Base-by-base conservation (phyloP, 2,329 filamentous ascomycete genomes). In the Colletotrichum tropicale region DNA sequence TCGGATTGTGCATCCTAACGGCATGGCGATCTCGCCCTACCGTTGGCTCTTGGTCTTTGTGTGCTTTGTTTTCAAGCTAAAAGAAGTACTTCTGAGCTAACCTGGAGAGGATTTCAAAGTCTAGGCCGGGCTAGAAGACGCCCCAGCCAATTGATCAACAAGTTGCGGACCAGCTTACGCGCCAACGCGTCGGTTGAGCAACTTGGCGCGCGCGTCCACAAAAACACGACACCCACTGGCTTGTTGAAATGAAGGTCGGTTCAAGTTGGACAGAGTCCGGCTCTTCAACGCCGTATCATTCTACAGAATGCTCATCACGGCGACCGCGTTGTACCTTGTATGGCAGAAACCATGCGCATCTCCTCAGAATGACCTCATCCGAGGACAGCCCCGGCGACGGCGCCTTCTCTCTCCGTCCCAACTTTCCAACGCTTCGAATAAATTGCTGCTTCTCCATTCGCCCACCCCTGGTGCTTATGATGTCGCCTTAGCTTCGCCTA, bases 341-440 rank as follows among this genome's bases (percentile, higher is more conserved):
- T 65, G n/a, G 34, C 58, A n/a, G 21, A 38, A 38, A 62, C 69
- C 52, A 66, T 62, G 69, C 62, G 28, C 18, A 43, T n/a, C 73
- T 38, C 36, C 30, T 61, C 21, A 64, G 64, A 48, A 74, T 69
- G 74, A 76, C 70, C 58, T 76, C 70, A 76, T 60, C 56, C 58
- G 34, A 56, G 38, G 43, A 30, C 8, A n/a, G 58, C 38, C 28
- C 48, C 58, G 43, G 21, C 28, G 60, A 16, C 38, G 43, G 18
- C 26, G 55, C 38, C 34, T 13, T 74, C 38, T n/a, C 28, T 36
- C 61, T 62, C 64, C 69, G 43, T 77, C 74, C 70, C 66, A 77
- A 66, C 69, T 76, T 76, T 76, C 69, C 26, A 70, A 74, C 60
- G 76, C 76, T 66, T 77, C 76, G 66, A 66, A 66, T 77, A 76